phyloP scores from a whole-genome alignment of 176 grass and related monocot species.

The Zizania latifolia region DNA sequence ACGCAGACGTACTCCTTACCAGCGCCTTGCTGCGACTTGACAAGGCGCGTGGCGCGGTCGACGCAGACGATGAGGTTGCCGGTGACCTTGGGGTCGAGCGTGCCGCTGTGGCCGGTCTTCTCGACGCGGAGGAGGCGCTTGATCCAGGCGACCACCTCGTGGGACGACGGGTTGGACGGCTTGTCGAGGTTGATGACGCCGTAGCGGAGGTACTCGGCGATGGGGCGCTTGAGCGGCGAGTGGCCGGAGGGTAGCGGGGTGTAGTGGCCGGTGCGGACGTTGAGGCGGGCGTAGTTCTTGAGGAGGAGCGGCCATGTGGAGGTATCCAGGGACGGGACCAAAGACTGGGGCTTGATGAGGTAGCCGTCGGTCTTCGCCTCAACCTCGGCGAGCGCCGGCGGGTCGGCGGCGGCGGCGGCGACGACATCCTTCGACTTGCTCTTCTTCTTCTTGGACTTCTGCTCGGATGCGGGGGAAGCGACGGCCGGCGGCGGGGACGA shows the following conservation, averaged over 20 bases:
- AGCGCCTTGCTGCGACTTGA: slow-evolving; percentile 92
- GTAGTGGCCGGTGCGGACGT: slow-evolving; percentile 79
- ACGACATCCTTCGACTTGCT: slow-evolving; percentile 6
- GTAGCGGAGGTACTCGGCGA: slow-evolving; percentile 76
- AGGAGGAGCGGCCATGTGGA: slow-evolving; percentile 67
- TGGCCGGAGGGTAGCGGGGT: slow-evolving; percentile 71
- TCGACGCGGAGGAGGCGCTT: slow-evolving; percentile 73
- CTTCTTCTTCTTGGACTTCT: slow-evolving; percentile 50
- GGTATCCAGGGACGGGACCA: slow-evolving; percentile 50
- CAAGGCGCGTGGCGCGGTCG: slow-evolving; percentile 85
- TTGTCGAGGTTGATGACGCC: slow-evolving; percentile 91
- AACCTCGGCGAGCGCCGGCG: slow-evolving; percentile 9
- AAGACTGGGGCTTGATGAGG: slow-evolving; percentile 61
- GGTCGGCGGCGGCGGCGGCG: not conserved
- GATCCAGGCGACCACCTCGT: slow-evolving; percentile 96
- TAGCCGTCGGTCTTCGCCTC: slow-evolving; percentile 43
- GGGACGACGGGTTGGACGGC: slow-evolving; percentile 92
- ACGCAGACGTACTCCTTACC: slow-evolving; percentile 88
- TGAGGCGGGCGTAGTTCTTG: slow-evolving; percentile 88
- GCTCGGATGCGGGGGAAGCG: not conserved
- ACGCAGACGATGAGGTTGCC: slow-evolving; percentile 97
- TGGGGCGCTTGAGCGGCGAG: slow-evolving; percentile 79
- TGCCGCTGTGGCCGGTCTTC: slow-evolving; percentile 81
- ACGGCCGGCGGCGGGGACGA: slow-evolving; percentile 24
- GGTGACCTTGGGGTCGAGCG: slow-evolving; percentile 96